These are phyloP conservation scores for Pseudodiploospora longispora DNA, from an alignment of 2,329 filamentous ascomycete species.

Conservation along the genomic window DNA sequence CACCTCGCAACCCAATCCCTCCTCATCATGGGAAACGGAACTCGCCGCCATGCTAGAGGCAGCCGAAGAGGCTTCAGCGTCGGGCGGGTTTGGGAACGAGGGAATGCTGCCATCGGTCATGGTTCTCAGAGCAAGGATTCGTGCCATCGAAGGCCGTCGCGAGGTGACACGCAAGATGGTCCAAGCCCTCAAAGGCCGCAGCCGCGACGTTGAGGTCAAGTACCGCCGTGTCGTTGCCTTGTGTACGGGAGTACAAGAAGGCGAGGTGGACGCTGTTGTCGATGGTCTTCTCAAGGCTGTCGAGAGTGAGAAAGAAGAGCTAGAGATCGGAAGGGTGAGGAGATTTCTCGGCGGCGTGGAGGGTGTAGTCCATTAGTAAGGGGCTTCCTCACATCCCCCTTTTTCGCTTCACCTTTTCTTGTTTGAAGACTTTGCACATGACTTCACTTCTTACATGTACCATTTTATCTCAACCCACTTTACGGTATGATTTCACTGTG, in stretches of 20 bases:
- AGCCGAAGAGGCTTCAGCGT: slow-evolving; percentile 26
- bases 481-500: too few relatives aligned
- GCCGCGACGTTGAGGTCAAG: slow-evolving; percentile 76
- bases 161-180: slow-evolving; percentile 59
- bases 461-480: background rate
- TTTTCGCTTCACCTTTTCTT: slow-evolving; percentile 1
- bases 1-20: slow-evolving; percentile 36
- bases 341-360: slow-evolving; percentile 76
- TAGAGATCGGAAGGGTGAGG: slow-evolving; percentile 68
- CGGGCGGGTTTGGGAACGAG: slow-evolving; percentile 28
- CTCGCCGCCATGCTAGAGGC: slow-evolving; percentile 38
- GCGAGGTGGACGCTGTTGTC: slow-evolving; percentile 71
- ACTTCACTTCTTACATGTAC: background rate
- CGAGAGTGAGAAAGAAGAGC: slow-evolving; percentile 72
- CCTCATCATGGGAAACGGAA: slow-evolving; percentile 46
- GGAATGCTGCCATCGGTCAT: slow-evolving; percentile 48
- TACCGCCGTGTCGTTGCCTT: slow-evolving; percentile 83
- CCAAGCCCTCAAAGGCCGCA: slow-evolving; percentile 64
- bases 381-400: background rate
- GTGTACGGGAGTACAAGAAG: slow-evolving; percentile 73
- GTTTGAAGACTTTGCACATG: background rate
- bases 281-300: slow-evolving; percentile 77
- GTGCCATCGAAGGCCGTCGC: slow-evolving; percentile 64
- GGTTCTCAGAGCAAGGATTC: slow-evolving; percentile 58
- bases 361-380: slow-evolving; percentile 40